Base-by-base conservation (phyloP, 805 yeast genomes). In the Candida ulmi region DNA sequence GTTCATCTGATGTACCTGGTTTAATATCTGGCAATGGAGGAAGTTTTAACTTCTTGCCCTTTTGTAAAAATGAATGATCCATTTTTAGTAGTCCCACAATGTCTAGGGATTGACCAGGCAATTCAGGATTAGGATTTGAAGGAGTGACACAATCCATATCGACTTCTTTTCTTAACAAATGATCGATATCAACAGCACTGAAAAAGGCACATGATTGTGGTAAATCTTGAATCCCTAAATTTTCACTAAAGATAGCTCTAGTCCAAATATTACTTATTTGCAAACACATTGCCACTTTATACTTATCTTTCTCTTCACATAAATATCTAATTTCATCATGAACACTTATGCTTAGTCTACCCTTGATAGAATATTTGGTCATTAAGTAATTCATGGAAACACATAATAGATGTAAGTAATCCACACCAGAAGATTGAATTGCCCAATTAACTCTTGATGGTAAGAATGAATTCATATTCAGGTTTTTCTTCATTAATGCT, bases 361-460 rank as follows among this genome's bases (percentile, higher is more conserved):
- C 95, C 27, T 83, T 74, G 11, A 95, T 65, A 4, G 66, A 54
- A 60, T 78, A 91, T 44, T 69, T 72, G 30, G 76, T 70, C 30
- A 76, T 68, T 50, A 93, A 67, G 52, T 88, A 87, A 42, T 87
- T 85, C 97, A 95, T 90, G 0, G 96, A 77, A 5, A 88, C 76
- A 36, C 91, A 71, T 43, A 93, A 60, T 30, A 93, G 58, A 58
- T 93, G 99, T 38, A 93, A 68, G 55, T 95, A 93, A 58, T 93
- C 99, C 16, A 95, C 99, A 28, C 99, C 99, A 2, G 96, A 87
- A 17, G 96, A 87, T 60, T 93, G 99, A 56, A 93, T 93, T 1
- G 96, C 87, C 99, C 99, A 93, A 55, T 93, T 93, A 46, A 90
- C 82, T 52, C 99, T 65, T 2, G 96, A 88, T 0, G 99, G 93